Percentiles rank a stretch among this genome's conserved stretches.
phyloP scores from a whole-genome alignment of 1,284 basidiomycete species.

The Mycocalia duriaeana region DNA sequence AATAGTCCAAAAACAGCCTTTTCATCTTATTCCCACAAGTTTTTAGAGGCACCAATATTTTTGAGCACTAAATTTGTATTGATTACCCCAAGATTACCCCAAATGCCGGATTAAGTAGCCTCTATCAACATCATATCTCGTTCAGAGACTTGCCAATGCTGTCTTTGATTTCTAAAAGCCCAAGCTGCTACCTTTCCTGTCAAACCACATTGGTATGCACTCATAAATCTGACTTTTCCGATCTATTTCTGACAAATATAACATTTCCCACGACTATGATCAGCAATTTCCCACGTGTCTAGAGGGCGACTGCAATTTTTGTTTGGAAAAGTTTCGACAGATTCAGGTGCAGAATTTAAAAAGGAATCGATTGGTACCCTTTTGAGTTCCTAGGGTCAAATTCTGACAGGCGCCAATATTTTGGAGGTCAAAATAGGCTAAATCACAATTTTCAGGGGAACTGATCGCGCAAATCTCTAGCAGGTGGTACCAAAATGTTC shows the following conservation, averaged over 20 bases:
- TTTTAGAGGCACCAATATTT: constrained; percentile 19
- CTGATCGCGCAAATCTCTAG: background rate
- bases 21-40: constrained; percentile 21
- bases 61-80: constrained; percentile 1
- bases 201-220: no score
- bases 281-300: background rate
- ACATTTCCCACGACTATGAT: background rate
- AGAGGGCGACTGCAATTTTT: background rate
- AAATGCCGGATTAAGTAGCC: background rate
- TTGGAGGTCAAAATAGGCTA: background rate
- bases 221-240: background rate
- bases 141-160: background rate
- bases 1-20: constrained; percentile 20
- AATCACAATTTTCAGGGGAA: background rate
- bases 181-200: no score
- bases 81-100: background rate
- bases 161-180: background rate
- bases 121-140: background rate
- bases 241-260: background rate
- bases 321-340: background rate
- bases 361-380: background rate
- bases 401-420: background rate
- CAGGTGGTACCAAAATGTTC: background rate
- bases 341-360: background rate
- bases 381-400: background rate